These are phyloP conservation scores for Pythium grandisporangium DNA, from an alignment of 352 stramenopile genomes.

Conservation along the genomic window DNA sequence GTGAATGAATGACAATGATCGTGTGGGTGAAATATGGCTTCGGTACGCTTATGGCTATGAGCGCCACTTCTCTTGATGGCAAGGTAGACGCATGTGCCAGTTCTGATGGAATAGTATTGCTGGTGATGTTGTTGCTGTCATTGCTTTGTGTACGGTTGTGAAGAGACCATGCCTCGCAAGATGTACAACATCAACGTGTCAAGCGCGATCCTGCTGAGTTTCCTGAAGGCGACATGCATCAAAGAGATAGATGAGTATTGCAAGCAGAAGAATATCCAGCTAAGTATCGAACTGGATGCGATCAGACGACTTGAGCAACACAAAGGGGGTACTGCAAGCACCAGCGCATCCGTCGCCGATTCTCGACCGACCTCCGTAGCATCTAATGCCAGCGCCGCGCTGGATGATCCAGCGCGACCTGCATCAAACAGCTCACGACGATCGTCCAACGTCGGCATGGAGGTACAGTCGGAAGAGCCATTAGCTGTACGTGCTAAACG, in stretches of 20 bases:
- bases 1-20: no score
- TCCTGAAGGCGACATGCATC: constrained; percentile 50
- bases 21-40: constrained; percentile 83
- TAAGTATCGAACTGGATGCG: constrained; percentile 65
- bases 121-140: no score
- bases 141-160: constrained; percentile 2
- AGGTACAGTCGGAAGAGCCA: constrained; percentile 12
- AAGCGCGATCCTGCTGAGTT: constrained; percentile 59
- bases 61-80: no score
- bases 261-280: constrained; percentile 67
- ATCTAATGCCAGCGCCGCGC: no score
- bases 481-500: constrained; percentile 22
- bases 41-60: constrained; percentile 37
- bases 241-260: constrained; percentile 65
- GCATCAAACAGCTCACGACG: not conserved
- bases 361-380: constrained; percentile 8
- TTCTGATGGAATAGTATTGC: no score
- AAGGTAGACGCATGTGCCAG: no score
- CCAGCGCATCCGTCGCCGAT: not conserved
- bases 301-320: constrained; percentile 21
- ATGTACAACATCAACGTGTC: constrained; percentile 77
- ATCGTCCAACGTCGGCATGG: not conserved
- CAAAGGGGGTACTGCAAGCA: constrained; percentile 6
- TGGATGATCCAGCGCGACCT: no score
- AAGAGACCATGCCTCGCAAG: constrained; percentile 42